Evolutionary conservation across 2,329 filamentous ascomycete species (phyloP), one percentile per base, ranked within the genome.

Genomic region (Fusarium dimerum): DNA sequence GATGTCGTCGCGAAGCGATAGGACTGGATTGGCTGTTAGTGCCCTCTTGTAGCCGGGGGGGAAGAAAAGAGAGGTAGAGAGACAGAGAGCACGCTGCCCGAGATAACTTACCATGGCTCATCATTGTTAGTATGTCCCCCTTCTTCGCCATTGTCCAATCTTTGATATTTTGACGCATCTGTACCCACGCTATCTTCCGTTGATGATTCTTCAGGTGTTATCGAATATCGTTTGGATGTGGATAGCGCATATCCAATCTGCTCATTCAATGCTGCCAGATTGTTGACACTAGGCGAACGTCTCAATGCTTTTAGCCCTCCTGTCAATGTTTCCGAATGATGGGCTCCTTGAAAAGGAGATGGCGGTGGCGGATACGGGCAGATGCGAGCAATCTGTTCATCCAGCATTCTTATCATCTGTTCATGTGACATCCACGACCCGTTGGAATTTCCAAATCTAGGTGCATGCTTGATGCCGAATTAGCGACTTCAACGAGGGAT

Each of bases 391-490:
- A 67, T 66, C 50, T 65, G 63, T 12, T 66, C 55, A 12, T 67
- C 63, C 12, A 69, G 60, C 44, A 68, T 51, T 17, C 64, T 63
- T 49, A 68, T 60, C 52, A 67, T 61, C 41, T 50, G 59, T 17
- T 56, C 47, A 1, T 52, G 43, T 10, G 61, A 60, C 5, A 49
- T 46, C 6, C 42, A 57, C 6, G 60, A 60, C 29, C 43, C 50
- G 32, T 44, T 47, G 15, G 18, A 48, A 43, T 36, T 59, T 13
- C 17, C 43, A 11, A 15, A 36, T 9, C 11, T 36, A 36, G 13
- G 10, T 36, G 32, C 10, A 36, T 9, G 32, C 32, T 36, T 36
- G 32, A 12, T 36, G 10, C 32, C 11, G 5, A 11, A 4, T 36
- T 36, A 36, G 32, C 32, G 13, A 9, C 10, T 36, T 36, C 13